A percentile compares a stretch with the other conserved stretches of the same genome.
Conservation (phyloP, 1,284 basidiomycete species). For the Sanguinoderma infundibulare region DNA sequence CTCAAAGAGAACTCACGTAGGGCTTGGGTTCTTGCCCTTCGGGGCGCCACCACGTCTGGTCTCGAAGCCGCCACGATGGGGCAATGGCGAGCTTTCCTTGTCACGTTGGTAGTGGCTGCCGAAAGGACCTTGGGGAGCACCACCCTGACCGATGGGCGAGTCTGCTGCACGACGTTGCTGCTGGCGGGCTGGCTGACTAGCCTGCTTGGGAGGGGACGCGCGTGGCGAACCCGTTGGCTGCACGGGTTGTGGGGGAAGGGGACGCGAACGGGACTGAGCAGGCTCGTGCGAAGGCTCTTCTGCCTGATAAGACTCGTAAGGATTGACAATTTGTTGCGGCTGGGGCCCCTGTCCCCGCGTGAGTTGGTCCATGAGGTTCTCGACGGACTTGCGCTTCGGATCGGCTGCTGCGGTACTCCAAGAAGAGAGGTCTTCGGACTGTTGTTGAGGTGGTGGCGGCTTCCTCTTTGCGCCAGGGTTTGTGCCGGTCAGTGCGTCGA, state of each 20-base stretch:
- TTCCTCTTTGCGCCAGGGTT: constrained; percentile 62
- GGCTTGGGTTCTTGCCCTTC: constrained; percentile 58
- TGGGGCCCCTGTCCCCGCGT: constrained; percentile 55
- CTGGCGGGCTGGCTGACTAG: constrained; percentile 30
- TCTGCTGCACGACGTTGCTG: constrained; percentile 36
- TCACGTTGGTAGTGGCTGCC: constrained; percentile 49
- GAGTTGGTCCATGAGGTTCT: constrained; percentile 75
- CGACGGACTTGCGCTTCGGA: constrained; percentile 78
- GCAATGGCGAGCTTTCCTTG: constrained; percentile 71
- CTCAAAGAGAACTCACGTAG: constrained; percentile 47
- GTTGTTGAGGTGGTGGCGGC: constrained; percentile 47
- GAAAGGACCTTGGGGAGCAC: constrained; percentile 46
- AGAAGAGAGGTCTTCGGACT: constrained; percentile 51
- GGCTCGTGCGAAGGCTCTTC: constrained; percentile 48
- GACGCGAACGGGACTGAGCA: constrained; percentile 44
- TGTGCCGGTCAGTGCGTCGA: constrained; percentile 66
- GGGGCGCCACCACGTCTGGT: constrained; percentile 40
- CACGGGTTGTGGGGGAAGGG: constrained; percentile 56
- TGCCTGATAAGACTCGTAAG: constrained; percentile 49
- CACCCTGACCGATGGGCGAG: constrained; percentile 44
- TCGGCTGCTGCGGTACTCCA: constrained; percentile 57
- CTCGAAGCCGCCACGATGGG: constrained; percentile 44
- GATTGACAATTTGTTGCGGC: constrained; percentile 37
- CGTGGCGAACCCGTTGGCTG: constrained; percentile 63
- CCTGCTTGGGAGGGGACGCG: constrained; percentile 63